Base-by-base conservation (phyloP, 2,329 filamentous ascomycete genomes). In the Pochonia chlamydosporia region DNA sequence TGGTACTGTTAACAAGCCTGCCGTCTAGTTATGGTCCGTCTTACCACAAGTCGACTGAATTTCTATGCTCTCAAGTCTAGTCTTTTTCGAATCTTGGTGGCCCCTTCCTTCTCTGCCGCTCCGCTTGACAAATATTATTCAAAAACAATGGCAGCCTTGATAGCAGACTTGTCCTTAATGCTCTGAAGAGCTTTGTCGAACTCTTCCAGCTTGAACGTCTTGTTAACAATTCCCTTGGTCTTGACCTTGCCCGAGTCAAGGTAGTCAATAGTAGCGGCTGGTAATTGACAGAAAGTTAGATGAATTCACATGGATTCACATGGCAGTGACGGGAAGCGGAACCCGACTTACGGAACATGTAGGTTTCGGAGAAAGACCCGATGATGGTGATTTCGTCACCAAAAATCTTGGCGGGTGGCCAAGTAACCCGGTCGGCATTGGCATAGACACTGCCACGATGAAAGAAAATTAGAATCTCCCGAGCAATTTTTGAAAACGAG, bases 71-170 rank as follows among this genome's bases (percentile, higher is more conserved):
- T 14, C 26, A 25, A 28, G 35, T 28, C 23, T 44, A 31, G 26
- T 28, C 39, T 36, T 40, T n/a, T 3, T 25, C n/a, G n/a, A n/a
- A n/a, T n/a, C n/a, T n/a, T n/a, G n/a, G n/a, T n/a, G n/a, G n/a
- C n/a, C n/a, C n/a, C n/a, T 33, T n/a, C n/a, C 10, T 16, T 21
- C 11, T 26, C 11, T 13, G 5, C 21, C 6, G n/a, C 39, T 11
- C 28, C n/a, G n/a, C n/a, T 21, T 42, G 14, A 37, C 36, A 9
- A 16, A 13, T 24, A 48, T 13, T 75, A 80, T 52, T 87, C 82
- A 57, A 86, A 87, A 40, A 81, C 76, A 63, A 89, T 87, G 14
- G 81, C 82, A 44, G 84, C 84, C 73, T 89, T 89, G 62, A 89
- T 86, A 49, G 83, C 84, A 45, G 70, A 78, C 73, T 87, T 87